phyloP scores from a whole-genome alignment of 2,329 filamentous ascomycete species.

The Claviceps digitariae region DNA sequence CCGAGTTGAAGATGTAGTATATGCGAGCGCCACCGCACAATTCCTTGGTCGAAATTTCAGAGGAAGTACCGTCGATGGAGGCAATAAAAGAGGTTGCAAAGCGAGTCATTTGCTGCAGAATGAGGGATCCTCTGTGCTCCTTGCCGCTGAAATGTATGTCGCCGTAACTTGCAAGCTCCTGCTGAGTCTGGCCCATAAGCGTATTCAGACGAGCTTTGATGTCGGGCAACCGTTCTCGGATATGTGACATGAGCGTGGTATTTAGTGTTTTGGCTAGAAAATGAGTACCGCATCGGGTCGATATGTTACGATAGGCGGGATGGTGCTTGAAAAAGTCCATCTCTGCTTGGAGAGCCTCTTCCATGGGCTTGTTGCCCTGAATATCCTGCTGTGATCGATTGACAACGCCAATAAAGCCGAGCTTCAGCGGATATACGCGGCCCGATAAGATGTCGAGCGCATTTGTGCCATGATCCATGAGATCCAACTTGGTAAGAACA shows the following conservation, averaged over 20 bases:
- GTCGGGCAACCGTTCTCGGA: slow-evolving; percentile 86
- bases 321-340: slow-evolving; percentile 94
- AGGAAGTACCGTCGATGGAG: slow-evolving; percentile 96
- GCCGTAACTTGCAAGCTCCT: slow-evolving; percentile 94
- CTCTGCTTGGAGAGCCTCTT: slow-evolving; percentile 81
- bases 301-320: slow-evolving; percentile 93
- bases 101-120: slow-evolving; percentile 93
- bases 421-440: slow-evolving; percentile 87
- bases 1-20: slow-evolving; percentile 98
- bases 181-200: slow-evolving; percentile 98
- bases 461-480: slow-evolving; percentile 99
- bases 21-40: slow-evolving; percentile 88
- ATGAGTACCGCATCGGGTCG: slow-evolving; percentile 81
- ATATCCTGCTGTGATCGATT: slow-evolving; percentile 98
- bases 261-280: slow-evolving; percentile 92
- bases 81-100: slow-evolving; percentile 97
- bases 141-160: slow-evolving; percentile 97
- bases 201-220: slow-evolving; percentile 98
- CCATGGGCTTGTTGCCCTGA: slow-evolving; percentile 85
- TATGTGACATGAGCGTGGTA: slow-evolving; percentile 88
- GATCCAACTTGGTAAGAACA: slow-evolving; percentile 88
- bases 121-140: slow-evolving; percentile 87
- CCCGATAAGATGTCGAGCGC: slow-evolving; percentile 96
- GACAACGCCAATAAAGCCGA: slow-evolving; percentile 95
- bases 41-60: slow-evolving; percentile 97